Evolutionary conservation across 306 rosid genomes (phyloP), one percentile per base, ranked within the genome.

Genomic region (Glycine soja): DNA sequence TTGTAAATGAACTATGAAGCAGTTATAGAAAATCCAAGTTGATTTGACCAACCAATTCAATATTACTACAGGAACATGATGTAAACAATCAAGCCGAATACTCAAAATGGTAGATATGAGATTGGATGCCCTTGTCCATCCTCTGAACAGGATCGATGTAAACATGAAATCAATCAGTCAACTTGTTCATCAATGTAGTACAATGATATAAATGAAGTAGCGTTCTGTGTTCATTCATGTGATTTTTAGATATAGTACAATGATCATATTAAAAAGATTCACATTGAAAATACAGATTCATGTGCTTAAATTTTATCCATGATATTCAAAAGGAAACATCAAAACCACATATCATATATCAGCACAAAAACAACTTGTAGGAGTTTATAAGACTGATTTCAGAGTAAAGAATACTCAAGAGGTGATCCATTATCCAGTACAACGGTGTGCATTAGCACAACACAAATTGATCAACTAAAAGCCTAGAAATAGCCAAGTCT

Each of bases 21-120:
- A 24, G 30, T 24, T 24, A 24, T 1, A n/a, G 62, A 70, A 42
- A 59, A 84, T 70, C 46, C 53, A 30, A 74, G 77, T 38, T 82
- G 78, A 82, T 70, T 68, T 14, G 66, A 79, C 18, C 59, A 50
- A 75, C n/a, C 52, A 51, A 19, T 43, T 74, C 51, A 47, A 63
- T 9, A 75, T 50, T 18, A 46, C 32, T 12, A 70, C 18, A 74
- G 40, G 72, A 80, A 71, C 54, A 61, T 40, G 59, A 71, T 74
- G 73, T 12, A 73, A 70, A 34, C 62, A 38, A 52, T 32, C 79
- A 68, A 77, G 64, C 53, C 51, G 34, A 84, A 24, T 64, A 72
- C 64, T 18, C 70, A 76, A 72, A 24, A n/a, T 70, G 75, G 47
- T 32, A 36, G 30, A 71, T 9, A 74, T 61, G 13, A 75, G 59